Conservation (phyloP, 2,329 filamentous ascomycete genomes). For the Scedosporium apiospermum region DNA sequence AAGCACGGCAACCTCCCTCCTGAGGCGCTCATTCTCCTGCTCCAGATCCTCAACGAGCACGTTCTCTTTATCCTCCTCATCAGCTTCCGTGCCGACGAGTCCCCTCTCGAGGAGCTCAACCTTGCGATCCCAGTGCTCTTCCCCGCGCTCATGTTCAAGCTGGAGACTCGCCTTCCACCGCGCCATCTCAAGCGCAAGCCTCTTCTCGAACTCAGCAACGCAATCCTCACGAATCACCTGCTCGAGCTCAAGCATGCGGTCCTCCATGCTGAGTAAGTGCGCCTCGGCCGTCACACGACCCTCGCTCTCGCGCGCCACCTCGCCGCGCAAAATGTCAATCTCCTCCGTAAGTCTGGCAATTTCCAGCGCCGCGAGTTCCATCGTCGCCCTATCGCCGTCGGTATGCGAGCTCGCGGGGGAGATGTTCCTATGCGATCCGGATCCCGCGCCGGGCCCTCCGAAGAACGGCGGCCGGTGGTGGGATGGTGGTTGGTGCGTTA, state of each 20-base stretch:
- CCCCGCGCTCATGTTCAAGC: slow-evolving; percentile 67
- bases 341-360: slow-evolving; percentile 65
- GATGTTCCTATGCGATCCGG: slow-evolving; percentile 25
- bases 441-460: slow-evolving; percentile 8
- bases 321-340: slow-evolving; percentile 62
- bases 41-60: slow-evolving; percentile 54
- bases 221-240: slow-evolving; percentile 83
- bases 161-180: slow-evolving; percentile 76
- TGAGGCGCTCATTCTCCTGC: slow-evolving; percentile 60
- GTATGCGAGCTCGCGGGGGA: slow-evolving; percentile 25
- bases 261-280: slow-evolving; percentile 60
- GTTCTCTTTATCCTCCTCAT: slow-evolving; percentile 50
- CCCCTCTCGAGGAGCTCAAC: slow-evolving; percentile 54
- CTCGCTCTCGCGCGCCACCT: slow-evolving; percentile 61
- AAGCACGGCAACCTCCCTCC: slow-evolving; percentile 53
- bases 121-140: slow-evolving; percentile 83
- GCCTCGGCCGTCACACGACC: slow-evolving; percentile 63
- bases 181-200: slow-evolving; percentile 62
- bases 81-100: slow-evolving; percentile 32
- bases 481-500: slow-evolving; percentile 1
- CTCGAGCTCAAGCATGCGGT: slow-evolving; percentile 60
- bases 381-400: slow-evolving; percentile 54
- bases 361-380: slow-evolving; percentile 73
- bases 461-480: background rate
- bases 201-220: slow-evolving; percentile 73